phyloP scores from a whole-genome alignment of 2,329 filamentous ascomycete genomes.

The Ascochyta pisi region DNA sequence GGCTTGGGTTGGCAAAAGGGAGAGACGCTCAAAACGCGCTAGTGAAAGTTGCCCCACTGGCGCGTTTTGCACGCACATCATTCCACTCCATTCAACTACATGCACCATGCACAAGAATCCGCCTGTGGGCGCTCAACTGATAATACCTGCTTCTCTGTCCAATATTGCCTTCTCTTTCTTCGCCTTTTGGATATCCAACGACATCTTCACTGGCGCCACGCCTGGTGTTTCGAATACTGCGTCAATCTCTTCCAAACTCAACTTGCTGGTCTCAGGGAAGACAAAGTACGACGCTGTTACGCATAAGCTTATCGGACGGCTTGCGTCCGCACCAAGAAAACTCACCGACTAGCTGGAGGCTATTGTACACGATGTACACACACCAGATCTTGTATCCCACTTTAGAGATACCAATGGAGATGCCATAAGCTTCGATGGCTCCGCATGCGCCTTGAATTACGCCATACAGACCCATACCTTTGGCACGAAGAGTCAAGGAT shows the following conservation, averaged over 20 bases:
- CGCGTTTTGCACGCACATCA: not conserved
- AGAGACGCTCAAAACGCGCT: not conserved
- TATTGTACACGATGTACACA: constrained; percentile 60
- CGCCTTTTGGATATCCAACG: constrained; percentile 27
- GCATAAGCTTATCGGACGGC: not conserved
- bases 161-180: constrained; percentile 14
- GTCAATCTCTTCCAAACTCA: constrained; percentile 64
- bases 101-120: not conserved
- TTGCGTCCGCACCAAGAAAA: not conserved
- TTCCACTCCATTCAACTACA: not conserved
- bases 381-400: constrained; percentile 61
- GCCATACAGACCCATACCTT: constrained; percentile 53
- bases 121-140: not conserved
- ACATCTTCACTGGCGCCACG: constrained; percentile 54
- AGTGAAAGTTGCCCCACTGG: not conserved
- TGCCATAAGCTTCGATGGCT: constrained; percentile 56
- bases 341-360: constrained; percentile 51
- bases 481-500: constrained; percentile 52
- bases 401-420: constrained; percentile 56
- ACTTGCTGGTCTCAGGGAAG: constrained; percentile 60
- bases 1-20: too few relatives aligned
- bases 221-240: constrained; percentile 62
- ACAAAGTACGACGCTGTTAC: constrained; percentile 54
- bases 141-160: constrained; percentile 6
- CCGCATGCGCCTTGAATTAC: constrained; percentile 55